phyloP scores from a whole-genome alignment of 129 eudicot species.

The Centrapalus pauciflorus region DNA sequence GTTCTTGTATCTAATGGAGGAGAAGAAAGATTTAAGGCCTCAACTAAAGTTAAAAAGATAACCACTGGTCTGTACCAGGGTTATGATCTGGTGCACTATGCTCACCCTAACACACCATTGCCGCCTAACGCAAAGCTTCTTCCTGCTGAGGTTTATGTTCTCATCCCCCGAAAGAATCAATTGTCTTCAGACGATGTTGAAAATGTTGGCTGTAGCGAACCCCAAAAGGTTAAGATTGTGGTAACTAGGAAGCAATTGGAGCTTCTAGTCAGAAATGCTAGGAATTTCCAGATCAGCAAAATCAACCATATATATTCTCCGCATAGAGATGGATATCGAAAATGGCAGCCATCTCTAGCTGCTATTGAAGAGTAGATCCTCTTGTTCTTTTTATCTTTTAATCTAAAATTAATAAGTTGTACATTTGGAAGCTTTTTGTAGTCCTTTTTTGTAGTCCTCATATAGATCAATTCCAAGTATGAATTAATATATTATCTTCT shows the following conservation, averaged over 20 bases:
- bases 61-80: slow-evolving; percentile 4
- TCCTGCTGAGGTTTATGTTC: slow-evolving; percentile 11
- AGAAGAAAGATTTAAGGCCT: slow-evolving; percentile 21
- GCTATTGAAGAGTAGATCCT: slow-evolving; percentile 42
- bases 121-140: slow-evolving; percentile 4
- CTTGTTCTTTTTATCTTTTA: background rate
- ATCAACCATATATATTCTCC: slow-evolving; percentile 20
- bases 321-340: slow-evolving; percentile 19
- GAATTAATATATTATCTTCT: slow-evolving; percentile 1
- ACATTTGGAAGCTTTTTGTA: background rate
- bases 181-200: slow-evolving; percentile 4
- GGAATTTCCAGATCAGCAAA: slow-evolving; percentile 31
- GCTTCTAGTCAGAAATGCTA: slow-evolving; percentile 31
- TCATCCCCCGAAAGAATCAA: background rate
- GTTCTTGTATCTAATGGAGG: slow-evolving; percentile 20
- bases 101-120: slow-evolving; percentile 8
- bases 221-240: slow-evolving; percentile 42
- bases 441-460: slow-evolving; percentile 1
- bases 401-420: background rate
- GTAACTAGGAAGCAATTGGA: slow-evolving; percentile 49
- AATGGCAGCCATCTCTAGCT: slow-evolving; percentile 57
- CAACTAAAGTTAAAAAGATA: slow-evolving; percentile 19
- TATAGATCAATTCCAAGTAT: slow-evolving; percentile 3
- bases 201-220: background rate
- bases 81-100: slow-evolving; percentile 6